Base-by-base conservation (phyloP, 2,329 filamentous ascomycete genomes). In the Sclerotiophoma versabilis region DNA sequence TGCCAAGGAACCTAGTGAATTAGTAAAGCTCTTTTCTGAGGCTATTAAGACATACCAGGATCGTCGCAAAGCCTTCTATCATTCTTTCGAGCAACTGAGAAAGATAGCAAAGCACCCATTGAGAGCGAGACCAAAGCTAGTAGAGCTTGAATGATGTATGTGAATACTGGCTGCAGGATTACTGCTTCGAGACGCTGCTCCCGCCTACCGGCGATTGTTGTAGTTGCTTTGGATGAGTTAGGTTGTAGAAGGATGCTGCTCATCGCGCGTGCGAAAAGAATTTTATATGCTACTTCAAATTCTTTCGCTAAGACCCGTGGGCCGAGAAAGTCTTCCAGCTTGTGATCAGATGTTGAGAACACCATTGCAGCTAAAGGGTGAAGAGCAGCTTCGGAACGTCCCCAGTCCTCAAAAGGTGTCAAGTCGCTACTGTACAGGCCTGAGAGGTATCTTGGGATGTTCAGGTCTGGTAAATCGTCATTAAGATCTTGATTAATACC, bases 251-350 rank as follows among this genome's bases (percentile, higher is more conserved):
- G 54, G 1, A 74, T 58, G 20, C 73, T 66, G 0, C 57, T 58
- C 63, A 77, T 63, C 6, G 61, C 57, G 5, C 72, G 61, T 1
- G 73, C 61, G 39, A 81, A 80, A 0, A 81, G 58, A 2, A 81
- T 33, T 14, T 73, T 66, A 52, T 81, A 78, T 0, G 76, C 76
- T 1, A 61, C 59, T 37, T 77, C 64, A 36, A 77, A 79, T 0
- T 74, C 72, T 6, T 54, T 9, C 0, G 63, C 55, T 0, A 81
- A 51, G 0, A 42, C 53, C 10, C 62, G 46, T 4, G 70, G 66
- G 32, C 76, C 67, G 4, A 75, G 48, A 29, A 76, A 74, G 0
- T 71, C 65, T 6, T 69, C 58, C 0, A 71, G 10, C 44, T 20
- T 5, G 34, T 27, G 27, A 29, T 20, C 10, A 2, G 22, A 5